A percentile compares a stretch with the other conserved stretches of the same genome.
Evolutionary conservation across 1,139 yeast species (phyloP).

Genomic region (Lodderomyces beijingensis): DNA sequence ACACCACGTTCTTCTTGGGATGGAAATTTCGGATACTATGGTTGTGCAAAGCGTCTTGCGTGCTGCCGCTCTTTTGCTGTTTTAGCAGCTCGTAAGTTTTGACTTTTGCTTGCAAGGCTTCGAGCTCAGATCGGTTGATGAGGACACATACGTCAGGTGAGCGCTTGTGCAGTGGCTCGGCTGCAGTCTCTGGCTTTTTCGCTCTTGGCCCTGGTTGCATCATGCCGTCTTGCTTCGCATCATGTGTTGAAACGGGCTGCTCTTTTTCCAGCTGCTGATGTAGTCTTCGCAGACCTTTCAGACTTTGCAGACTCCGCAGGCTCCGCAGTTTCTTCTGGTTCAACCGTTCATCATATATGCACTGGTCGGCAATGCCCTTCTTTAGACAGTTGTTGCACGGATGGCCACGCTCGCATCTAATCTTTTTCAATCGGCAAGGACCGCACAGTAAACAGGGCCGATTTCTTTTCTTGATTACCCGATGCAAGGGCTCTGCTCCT

Average conservation of each 20-base stretch:
- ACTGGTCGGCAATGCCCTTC: conserved; percentile 14
- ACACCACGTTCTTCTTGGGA: conserved; percentile 7
- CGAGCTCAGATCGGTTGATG: conserved; percentile 13
- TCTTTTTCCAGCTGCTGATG: background rate
- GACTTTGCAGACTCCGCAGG: too few relatives aligned
- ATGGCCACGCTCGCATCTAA: conserved; percentile 37
- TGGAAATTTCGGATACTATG: background rate
- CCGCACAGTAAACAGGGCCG: conserved; percentile 35
- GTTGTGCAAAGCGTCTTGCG: background rate
- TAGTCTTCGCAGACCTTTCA: background rate
- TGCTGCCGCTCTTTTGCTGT: background rate
- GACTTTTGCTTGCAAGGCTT: conserved; percentile 11
- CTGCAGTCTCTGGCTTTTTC: background rate
- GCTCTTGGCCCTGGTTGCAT: too few relatives aligned
- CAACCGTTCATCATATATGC: conserved; percentile 12
- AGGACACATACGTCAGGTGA: conserved; percentile 13
- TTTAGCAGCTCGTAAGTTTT: conserved; percentile 10
- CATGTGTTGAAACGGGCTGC: background rate
- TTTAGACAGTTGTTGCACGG: conserved; percentile 42
- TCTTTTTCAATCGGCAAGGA: conserved; percentile 38
- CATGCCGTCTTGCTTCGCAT: background rate
- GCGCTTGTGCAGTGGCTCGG: too few relatives aligned
- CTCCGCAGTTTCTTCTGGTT: conserved; percentile 2
- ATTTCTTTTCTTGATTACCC: conserved; percentile 31
- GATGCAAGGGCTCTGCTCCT: too few relatives aligned